Conservation (phyloP, 768 basidiomycete genomes). For the Gloeophyllum trabeum region DNA sequence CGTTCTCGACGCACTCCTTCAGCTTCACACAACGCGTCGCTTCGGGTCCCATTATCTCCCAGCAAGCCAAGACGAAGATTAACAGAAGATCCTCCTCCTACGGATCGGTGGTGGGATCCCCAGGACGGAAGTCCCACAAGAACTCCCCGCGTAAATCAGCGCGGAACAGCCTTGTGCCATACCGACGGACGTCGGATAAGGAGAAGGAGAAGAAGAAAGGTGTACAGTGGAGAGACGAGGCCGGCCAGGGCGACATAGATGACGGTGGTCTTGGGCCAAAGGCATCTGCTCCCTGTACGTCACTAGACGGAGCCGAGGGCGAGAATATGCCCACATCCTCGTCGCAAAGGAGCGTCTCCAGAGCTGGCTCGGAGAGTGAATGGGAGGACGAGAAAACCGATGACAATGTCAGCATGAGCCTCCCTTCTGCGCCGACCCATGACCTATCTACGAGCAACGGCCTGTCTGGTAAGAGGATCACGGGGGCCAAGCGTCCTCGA, state of each 20-base stretch:
- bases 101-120: constrained; percentile 24
- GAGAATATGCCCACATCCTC: constrained; percentile 15
- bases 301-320: constrained; percentile 15
- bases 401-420: constrained; percentile 54
- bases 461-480: neutral
- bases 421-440: constrained; percentile 21
- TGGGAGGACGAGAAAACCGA: constrained; percentile 89
- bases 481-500: constrained; percentile 33
- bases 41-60: constrained; percentile 32
- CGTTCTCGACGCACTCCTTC: constrained; percentile 38
- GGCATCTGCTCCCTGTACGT: constrained; percentile 12
- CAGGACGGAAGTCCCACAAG: constrained; percentile 22
- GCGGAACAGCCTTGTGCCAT: constrained; percentile 39
- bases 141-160: constrained; percentile 61
- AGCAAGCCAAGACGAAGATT: constrained; percentile 23
- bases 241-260: constrained; percentile 70
- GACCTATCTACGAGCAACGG: constrained; percentile 5
- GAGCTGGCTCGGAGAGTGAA: constrained; percentile 68
- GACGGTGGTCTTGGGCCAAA: constrained; percentile 32
- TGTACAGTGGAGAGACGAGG: constrained; percentile 84
- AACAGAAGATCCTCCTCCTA: constrained; percentile 35
- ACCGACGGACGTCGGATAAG: constrained; percentile 54
- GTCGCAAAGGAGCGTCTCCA: constrained; percentile 31
- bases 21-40: constrained; percentile 37
- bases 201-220: constrained; percentile 57